Evolutionary conservation across 768 basidiomycete species (phyloP).

Genomic region (Leccinum obscurum): DNA sequence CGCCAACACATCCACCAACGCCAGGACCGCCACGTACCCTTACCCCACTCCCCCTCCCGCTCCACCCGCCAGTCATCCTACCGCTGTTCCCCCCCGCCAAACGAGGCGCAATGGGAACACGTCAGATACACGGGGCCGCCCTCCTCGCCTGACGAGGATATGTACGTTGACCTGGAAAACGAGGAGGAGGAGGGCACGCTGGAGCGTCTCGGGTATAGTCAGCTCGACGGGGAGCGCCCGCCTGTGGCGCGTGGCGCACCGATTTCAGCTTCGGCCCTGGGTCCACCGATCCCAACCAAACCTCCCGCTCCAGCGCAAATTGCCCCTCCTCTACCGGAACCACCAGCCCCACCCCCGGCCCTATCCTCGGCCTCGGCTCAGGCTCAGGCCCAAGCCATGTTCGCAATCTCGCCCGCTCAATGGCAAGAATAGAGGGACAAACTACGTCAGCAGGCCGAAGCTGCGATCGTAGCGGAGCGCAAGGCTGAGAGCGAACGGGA

Average conservation of each 20-base stretch:
- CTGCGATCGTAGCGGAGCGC: conserved; percentile 12
- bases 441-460: conserved; percentile 15
- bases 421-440: conserved; percentile 15
- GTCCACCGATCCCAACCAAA: background rate
- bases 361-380: background rate
- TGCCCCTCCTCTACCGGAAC: no score
- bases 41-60: background rate
- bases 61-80: background rate
- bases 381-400: no score
- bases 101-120: conserved; percentile 26
- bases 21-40: background rate
- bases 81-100: background rate
- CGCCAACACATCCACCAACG: background rate
- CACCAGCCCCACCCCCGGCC: no score
- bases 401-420: background rate
- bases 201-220: conserved; percentile 23
- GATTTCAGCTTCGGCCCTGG: background rate
- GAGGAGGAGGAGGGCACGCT: background rate
- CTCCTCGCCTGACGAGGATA: conserved; percentile 15
- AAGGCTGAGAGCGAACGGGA: conserved; percentile 22
- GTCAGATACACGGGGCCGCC: conserved; percentile 15
- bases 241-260: background rate
- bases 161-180: background rate
- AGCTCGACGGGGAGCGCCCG: conserved; percentile 12
- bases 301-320: no score